Conservation (phyloP, 352 stramenopile species). For the Phytophthora macrochlamydospora region DNA sequence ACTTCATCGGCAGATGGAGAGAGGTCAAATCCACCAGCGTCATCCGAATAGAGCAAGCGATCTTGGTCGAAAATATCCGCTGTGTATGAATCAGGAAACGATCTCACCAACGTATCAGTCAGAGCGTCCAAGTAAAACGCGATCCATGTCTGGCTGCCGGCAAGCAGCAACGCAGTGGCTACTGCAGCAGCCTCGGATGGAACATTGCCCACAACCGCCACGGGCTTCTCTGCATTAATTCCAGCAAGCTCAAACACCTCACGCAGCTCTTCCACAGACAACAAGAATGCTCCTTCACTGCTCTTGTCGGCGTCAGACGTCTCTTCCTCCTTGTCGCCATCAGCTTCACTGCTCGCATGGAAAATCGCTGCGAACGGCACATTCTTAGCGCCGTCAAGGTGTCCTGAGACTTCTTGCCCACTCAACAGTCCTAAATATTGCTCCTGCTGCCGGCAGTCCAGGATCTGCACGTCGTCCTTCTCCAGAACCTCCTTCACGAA, state of each 20-base stretch:
- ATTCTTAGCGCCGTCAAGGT: constrained; percentile 55
- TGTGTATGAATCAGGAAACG: constrained; percentile 42
- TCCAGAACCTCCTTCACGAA: constrained; percentile 41
- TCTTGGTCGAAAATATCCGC: constrained; percentile 50
- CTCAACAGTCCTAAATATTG: constrained; percentile 56
- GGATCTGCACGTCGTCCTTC: constrained; percentile 41
- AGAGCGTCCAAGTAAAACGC: constrained; percentile 48
- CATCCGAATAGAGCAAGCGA: constrained; percentile 48
- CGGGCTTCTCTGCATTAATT: constrained; percentile 39
- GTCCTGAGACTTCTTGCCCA: constrained; percentile 50
- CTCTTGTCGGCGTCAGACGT: constrained; percentile 25
- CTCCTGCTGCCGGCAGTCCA: constrained; percentile 55
- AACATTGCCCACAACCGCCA: constrained; percentile 54
- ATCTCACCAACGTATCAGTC: constrained; percentile 41
- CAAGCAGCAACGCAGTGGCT: constrained; percentile 57
- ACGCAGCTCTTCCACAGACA: constrained; percentile 43
- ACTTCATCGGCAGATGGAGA: constrained; percentile 35
- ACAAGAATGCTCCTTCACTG: constrained; percentile 34
- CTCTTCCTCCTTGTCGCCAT: constrained; percentile 29
- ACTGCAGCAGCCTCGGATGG: constrained; percentile 62
- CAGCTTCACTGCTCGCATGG: constrained; percentile 17
- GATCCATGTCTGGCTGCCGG: constrained; percentile 38
- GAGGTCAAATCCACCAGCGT: constrained; percentile 64
- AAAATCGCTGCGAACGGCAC: constrained; percentile 63
- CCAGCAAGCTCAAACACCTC: constrained; percentile 48